Conservation (phyloP, 1,284 basidiomycete species). For the Ganoderma meredithae region DNA sequence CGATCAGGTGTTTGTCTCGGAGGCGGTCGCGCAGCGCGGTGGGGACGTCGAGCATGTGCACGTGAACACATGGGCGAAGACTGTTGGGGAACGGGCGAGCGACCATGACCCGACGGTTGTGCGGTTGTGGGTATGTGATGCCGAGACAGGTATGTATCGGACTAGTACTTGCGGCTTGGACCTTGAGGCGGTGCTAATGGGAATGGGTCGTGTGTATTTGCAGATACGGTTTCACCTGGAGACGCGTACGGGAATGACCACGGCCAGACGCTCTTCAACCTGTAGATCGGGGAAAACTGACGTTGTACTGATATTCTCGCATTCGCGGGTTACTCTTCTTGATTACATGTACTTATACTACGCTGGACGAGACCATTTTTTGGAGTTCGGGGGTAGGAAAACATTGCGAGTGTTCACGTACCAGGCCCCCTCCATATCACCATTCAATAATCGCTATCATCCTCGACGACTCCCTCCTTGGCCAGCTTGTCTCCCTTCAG, state of each 20-base stretch:
- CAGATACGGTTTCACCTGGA: neutral
- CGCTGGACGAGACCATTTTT: neutral
- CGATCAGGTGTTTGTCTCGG: slow-evolving; percentile 64
- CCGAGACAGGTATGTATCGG: slow-evolving; percentile 5
- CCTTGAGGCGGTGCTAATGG: neutral
- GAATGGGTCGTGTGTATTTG: neutral
- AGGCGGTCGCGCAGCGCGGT: slow-evolving; percentile 51
- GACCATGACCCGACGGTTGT: slow-evolving; percentile 72
- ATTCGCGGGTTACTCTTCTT: neutral
- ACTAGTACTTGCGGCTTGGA: no score
- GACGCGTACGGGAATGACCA: neutral
- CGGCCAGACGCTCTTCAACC: neutral
- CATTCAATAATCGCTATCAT: slow-evolving; percentile 1
- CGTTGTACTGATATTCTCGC: neutral
- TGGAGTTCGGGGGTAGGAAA: neutral
- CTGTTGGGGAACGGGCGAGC: slow-evolving; percentile 51
- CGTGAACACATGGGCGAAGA: slow-evolving; percentile 62
- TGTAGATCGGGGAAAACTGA: neutral
- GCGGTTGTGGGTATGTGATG: slow-evolving; percentile 53
- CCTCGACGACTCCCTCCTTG: neutral
- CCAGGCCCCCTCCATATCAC: neutral
- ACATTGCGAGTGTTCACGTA: neutral
- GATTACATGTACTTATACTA: neutral
- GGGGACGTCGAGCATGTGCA: slow-evolving; percentile 60
- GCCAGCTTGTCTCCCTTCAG: neutral